Conservation (phyloP, 352 stramenopile species). For the Plasmopara viticola region DNA sequence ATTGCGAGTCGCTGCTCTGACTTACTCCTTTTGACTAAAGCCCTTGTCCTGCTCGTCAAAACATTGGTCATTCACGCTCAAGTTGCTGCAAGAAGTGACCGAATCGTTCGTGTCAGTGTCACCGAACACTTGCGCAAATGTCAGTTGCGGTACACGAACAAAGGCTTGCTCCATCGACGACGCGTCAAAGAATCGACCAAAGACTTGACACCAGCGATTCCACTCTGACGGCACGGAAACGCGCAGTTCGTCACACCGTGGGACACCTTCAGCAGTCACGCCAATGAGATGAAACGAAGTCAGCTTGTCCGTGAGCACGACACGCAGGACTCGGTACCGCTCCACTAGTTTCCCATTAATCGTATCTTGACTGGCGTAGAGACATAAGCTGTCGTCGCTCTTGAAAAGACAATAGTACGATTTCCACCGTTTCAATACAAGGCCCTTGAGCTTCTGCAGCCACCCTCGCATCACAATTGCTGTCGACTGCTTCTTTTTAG, state of each 20-base stretch:
- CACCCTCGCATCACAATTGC: slow-evolving; percentile 35
- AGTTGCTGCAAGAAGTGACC: too few relatives aligned
- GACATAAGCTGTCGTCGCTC: slow-evolving; percentile 41
- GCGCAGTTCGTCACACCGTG: slow-evolving; percentile 45
- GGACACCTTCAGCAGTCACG: slow-evolving; percentile 31
- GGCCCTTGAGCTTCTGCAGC: slow-evolving; percentile 45
- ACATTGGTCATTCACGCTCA: too few relatives aligned
- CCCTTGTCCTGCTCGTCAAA: too few relatives aligned
- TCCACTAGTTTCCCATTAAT: slow-evolving; percentile 43
- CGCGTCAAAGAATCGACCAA: slow-evolving; percentile 39
- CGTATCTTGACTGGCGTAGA: slow-evolving; percentile 51
- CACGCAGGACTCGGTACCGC: slow-evolving; percentile 42
- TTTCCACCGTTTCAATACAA: slow-evolving; percentile 57
- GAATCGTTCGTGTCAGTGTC: too few relatives aligned
- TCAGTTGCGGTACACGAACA: slow-evolving; percentile 35
- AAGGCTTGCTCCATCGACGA: slow-evolving; percentile 33
- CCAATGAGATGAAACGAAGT: slow-evolving; percentile 52
- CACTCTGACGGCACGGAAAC: slow-evolving; percentile 31
- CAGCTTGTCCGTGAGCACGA: slow-evolving; percentile 39
- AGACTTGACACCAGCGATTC: slow-evolving; percentile 40
- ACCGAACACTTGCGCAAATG: too few relatives aligned
- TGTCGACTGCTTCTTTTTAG: slow-evolving; percentile 23
- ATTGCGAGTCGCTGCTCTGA: too few relatives aligned
- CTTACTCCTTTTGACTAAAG: too few relatives aligned
- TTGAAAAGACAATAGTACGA: slow-evolving; percentile 50